Evolutionary conservation across 2,329 filamentous ascomycete species (phyloP).

Genomic region (Myotisia sp.): DNA sequence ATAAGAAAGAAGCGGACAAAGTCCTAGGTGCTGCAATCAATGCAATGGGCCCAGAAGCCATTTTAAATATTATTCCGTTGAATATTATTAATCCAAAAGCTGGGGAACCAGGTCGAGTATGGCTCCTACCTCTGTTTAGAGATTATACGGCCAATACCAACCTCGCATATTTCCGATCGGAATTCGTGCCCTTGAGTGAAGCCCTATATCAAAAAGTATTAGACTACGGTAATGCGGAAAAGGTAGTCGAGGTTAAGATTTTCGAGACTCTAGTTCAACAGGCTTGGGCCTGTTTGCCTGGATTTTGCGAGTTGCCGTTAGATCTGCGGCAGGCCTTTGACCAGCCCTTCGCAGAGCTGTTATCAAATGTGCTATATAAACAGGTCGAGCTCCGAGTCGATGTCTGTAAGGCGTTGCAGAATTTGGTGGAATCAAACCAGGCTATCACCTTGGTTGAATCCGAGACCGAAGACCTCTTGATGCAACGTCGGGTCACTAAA

Average conservation of each 20-base stretch:
- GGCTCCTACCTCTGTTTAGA: constrained; percentile 83
- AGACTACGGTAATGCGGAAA: constrained; percentile 65
- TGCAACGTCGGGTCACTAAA: constrained; percentile 66
- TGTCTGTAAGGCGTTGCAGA: constrained; percentile 73
- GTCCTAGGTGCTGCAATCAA: constrained; percentile 77
- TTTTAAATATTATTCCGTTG: constrained; percentile 68
- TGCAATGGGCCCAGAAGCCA: constrained; percentile 76
- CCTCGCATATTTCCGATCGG: constrained; percentile 67
- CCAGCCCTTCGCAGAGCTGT: constrained; percentile 72
- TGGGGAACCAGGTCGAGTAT: constrained; percentile 73
- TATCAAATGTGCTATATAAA: constrained; percentile 84
- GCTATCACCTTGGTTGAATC: constrained; percentile 56
- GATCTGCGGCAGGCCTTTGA: constrained; percentile 68
- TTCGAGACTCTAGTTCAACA: constrained; percentile 94
- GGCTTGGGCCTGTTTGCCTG: constrained; percentile 84
- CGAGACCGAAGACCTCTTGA: constrained; percentile 56
- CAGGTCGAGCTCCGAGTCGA: constrained; percentile 77
- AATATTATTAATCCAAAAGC: constrained; percentile 67
- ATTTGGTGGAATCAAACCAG: constrained; percentile 82
- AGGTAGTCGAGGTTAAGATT: constrained; percentile 93
- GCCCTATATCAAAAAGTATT: constrained; percentile 77
- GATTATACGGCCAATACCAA: constrained; percentile 83
- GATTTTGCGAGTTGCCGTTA: constrained; percentile 84
- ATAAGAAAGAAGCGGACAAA: constrained; percentile 88
- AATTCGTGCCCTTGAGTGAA: constrained; percentile 82